Base-by-base conservation (phyloP, 306 rosid species). In the Coriaria nepalensis region DNA sequence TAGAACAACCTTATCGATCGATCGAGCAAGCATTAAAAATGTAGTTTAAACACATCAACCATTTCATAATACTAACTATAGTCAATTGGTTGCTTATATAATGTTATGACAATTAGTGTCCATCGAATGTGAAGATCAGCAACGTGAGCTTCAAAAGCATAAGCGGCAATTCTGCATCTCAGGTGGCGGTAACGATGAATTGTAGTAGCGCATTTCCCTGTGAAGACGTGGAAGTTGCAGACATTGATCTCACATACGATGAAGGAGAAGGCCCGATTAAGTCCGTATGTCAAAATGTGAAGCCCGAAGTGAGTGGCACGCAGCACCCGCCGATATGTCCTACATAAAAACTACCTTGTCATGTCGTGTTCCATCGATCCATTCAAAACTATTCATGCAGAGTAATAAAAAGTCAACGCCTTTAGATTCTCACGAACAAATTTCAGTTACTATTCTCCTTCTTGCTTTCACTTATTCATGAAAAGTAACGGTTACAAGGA, bases 61-160 rank as follows among this genome's bases (percentile, higher is more conserved):
- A n/a, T n/a, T n/a, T n/a, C n/a, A n/a, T n/a, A n/a, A n/a, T n/a
- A n/a, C n/a, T n/a, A n/a, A n/a, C n/a, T n/a, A n/a, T n/a, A n/a
- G n/a, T n/a, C n/a, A n/a, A n/a, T n/a, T n/a, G n/a, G n/a, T n/a
- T n/a, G n/a, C n/a, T n/a, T n/a, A n/a, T n/a, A n/a, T n/a, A n/a
- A n/a, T n/a, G n/a, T n/a, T 8, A 45, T 11, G 10, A 9, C 5
- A 35, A 12, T 29, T 11, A 70, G 71, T 0, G 0, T 63, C 66
- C 79, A 7, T 73, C 78, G 2, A 64, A 52, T 33, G 49, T 77
- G 9, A 75, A 64, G 70, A 60, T 81, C 36, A 77, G 66, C 55
- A 55, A 68, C 4, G 69, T 77, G 15, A 68, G 52, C 51, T 71
- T 74, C 68, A 73, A 53, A 59, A 60, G 71, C 33, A 68, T 77